These are phyloP conservation scores for Paxillus ammoniavirescens DNA, from an alignment of 768 basidiomycete species.

Conservation along the genomic window DNA sequence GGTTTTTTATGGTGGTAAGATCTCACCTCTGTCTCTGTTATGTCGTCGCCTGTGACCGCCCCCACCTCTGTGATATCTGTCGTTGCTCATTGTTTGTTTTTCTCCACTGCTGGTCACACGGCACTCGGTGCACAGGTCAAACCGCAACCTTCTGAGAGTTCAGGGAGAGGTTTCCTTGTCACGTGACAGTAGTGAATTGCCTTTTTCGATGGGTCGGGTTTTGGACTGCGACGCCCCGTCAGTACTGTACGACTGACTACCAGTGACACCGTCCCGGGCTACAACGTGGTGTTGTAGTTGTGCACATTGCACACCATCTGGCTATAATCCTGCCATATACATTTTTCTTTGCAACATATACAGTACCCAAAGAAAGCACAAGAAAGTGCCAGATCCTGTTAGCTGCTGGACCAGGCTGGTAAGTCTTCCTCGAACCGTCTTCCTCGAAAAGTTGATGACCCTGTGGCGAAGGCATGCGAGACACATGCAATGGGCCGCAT, in stretches of 20 bases:
- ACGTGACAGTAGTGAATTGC: slow-evolving; percentile 16
- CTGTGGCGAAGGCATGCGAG: slow-evolving; percentile 48
- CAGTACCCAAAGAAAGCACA: background rate
- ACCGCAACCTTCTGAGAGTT: no score
- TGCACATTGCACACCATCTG: background rate
- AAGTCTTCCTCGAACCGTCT: background rate
- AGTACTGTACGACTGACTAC: no score
- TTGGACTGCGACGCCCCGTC: background rate
- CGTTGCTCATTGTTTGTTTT: slow-evolving; percentile 50
- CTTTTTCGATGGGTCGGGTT: background rate
- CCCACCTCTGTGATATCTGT: slow-evolving; percentile 46
- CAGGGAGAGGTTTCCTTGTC: slow-evolving; percentile 4
- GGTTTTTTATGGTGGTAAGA: background rate
- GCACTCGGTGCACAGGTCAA: background rate
- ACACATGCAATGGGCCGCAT: slow-evolving; percentile 73
- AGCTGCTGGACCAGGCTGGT: slow-evolving; percentile 23
- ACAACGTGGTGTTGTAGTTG: background rate
- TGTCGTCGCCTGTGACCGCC: slow-evolving; percentile 48
- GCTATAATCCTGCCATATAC: background rate
- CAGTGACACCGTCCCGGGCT: no score
- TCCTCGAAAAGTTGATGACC: background rate
- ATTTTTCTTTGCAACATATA: background rate
- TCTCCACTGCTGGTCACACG: slow-evolving; percentile 2
- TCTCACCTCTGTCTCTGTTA: slow-evolving; percentile 51
- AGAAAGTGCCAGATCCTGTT: background rate